Base-by-base conservation (phyloP, 768 basidiomycete species). In the Phylloporus arenicola region DNA sequence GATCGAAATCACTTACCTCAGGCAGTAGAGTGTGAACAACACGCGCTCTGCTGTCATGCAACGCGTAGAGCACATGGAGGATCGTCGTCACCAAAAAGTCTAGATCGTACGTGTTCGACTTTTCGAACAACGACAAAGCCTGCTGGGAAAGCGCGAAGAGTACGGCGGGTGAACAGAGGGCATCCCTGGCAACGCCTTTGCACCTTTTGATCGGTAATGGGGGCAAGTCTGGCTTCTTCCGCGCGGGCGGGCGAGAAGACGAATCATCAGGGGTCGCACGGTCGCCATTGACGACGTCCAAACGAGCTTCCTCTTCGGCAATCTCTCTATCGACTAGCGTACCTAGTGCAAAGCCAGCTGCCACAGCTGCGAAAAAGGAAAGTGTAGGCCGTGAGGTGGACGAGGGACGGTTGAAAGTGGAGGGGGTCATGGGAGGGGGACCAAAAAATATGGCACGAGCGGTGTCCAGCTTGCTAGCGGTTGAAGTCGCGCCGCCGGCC, bases 71-170 rank as follows among this genome's bases (percentile, higher is more conserved):
- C 25, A 83, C 68, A 47, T 82, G 80, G 47, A 85, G 67, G 25
- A 84, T 64, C 64, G 76, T 76, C n/a, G 84, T 74, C 38, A 77
- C 65, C 19, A 88, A 66, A 54, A 75, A 78, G 64, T 88, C 82
- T 43, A 81, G 58, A 56, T 80, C 80, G 50, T 77, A 76, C 27
- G 70, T 47, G 41, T 61, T 57, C 16, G 68, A 69, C 58, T 64
- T 64, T 64, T 81, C 79, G 43, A 68, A 73, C 16, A 76, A 37
- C 3, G 60, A 63, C 17, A 80, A 60, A 0, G 76, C 70, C 57
- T 81, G 80, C 42, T 70, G 71, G 16, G 79, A 80, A 14, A 80
- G 68, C 19, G 72, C 70, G 52, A 72, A 73, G 50, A 81, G 65
- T 14, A 69, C 72, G 30, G 71, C 62, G 13, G 76, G 68, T 0